Conservation (phyloP, 768 basidiomycete species). For the Suillus ampliporus region DNA sequence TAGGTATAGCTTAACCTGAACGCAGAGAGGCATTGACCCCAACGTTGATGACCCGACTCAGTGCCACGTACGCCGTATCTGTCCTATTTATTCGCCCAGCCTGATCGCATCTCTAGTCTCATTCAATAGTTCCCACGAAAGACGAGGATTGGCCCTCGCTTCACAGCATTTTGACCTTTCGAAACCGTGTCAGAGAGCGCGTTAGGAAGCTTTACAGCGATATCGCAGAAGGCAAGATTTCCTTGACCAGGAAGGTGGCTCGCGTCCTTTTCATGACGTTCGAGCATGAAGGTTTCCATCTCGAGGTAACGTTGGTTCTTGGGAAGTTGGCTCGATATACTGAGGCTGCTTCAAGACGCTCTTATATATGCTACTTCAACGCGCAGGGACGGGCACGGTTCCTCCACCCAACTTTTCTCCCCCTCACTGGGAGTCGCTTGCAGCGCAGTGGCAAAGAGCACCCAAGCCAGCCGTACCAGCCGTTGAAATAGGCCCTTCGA, state of each 20-base stretch:
- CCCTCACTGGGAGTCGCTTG: conserved; percentile 74
- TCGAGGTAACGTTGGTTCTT: conserved; percentile 55
- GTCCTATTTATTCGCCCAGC: neutral
- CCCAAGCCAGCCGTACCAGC: conserved; percentile 50
- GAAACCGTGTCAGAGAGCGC: conserved; percentile 76
- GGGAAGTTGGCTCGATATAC: conserved; percentile 3
- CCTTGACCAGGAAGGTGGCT: conserved; percentile 67
- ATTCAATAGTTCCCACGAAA: conserved; percentile 83
- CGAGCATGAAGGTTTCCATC: conserved; percentile 90
- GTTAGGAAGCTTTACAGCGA: conserved; percentile 76
- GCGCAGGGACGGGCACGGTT: conserved; percentile 76
- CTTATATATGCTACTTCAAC: conserved; percentile 92
- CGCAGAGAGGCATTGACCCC: conserved; percentile 93
- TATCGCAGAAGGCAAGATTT: conserved; percentile 54
- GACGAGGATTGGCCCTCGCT: conserved; percentile 90
- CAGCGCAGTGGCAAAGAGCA: conserved; percentile 50
- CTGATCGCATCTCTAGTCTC: conserved; percentile 56
- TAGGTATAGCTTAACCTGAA: conserved; percentile 9
- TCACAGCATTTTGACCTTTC: conserved; percentile 73
- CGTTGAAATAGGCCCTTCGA: conserved; percentile 62
- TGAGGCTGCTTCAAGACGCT: conserved; percentile 58
- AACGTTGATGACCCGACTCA: conserved; percentile 87
- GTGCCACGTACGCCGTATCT: conserved; percentile 68
- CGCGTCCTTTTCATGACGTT: conserved; percentile 89
- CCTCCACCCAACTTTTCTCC: conserved; percentile 75